Base-by-base conservation (phyloP, 306 rosid genomes). In the Vachellia collinsii region DNA sequence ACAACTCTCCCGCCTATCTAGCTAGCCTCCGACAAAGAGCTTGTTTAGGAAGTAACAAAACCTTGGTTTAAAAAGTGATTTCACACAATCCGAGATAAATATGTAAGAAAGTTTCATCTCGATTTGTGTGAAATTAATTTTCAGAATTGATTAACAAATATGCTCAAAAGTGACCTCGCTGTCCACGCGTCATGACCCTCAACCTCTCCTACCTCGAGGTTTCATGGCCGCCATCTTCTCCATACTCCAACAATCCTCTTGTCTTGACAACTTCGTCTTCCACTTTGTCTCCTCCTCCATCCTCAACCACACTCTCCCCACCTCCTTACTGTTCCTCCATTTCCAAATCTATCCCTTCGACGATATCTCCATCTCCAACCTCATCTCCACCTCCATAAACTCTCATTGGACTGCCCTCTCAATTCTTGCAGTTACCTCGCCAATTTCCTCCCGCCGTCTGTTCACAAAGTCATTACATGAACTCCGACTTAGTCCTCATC, bases 161-260 rank as follows among this genome's bases (percentile, higher is more conserved):
- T n/a, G n/a, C n/a, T n/a, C 11, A 43, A 77, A 8, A 10, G 0
- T 0, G 53, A 75, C 9, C 11, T 12, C 6, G 88, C 87, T 0
- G 88, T 89, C 51, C 98, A 94, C 72, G 94, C 34, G 97, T 97
- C 1, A 94, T 94, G 97, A 94, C 98, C 50, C 94, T 94, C 29
- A 97, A 94, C 78, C 86, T 77, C 8, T 73, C 91, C 0, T 94
- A 94, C 89, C 88, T 73, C 97, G 98, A 0, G 98, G 98, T n/a
- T 94, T 97, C 73, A 88, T 92, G 97, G 97, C 97, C 0, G 98
- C 95, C 3, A 87, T 94, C 72, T 88, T 87, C 80, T 94, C 98
- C 41, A 88, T 89, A 6, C 97, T 94, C 64, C 97, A 92, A 77
- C 98, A 94, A 76, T 88, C 95, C 1, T 92, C 97, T 0, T 94